These are phyloP conservation scores for Sordariomycetes sp. DNA, from an alignment of 2,329 filamentous ascomycete genomes.

Conservation along the genomic window DNA sequence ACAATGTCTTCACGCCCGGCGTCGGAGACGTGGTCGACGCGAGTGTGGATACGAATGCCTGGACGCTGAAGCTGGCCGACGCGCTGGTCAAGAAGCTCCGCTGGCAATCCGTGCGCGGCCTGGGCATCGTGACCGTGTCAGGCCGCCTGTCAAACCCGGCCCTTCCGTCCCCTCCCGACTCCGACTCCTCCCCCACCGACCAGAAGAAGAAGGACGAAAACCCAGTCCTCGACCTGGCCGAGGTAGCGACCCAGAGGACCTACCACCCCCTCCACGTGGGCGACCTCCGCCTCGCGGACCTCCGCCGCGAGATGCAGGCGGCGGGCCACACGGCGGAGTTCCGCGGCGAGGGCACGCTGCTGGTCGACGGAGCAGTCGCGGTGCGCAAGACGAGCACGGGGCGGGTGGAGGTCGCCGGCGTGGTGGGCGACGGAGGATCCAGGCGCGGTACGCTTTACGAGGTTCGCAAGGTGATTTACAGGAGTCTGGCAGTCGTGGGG, in stretches of 20 bases:
- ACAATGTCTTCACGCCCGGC: conserved; percentile 71
- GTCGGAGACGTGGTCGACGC: conserved; percentile 72
- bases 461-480: conserved; percentile 86
- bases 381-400: conserved; percentile 84
- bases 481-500: conserved; percentile 82
- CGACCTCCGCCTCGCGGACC: conserved; percentile 78
- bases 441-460: conserved; percentile 62
- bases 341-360: conserved; percentile 79
- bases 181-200: conserved; percentile 16
- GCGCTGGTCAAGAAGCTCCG: conserved; percentile 74
- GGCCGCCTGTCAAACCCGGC: conserved; percentile 33
- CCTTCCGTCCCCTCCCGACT: conserved; percentile 22
- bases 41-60: conserved; percentile 95
- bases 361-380: conserved; percentile 80
- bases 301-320: conserved; percentile 72
- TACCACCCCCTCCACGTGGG: conserved; percentile 81
- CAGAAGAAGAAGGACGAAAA: neutral
- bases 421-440: conserved; percentile 31
- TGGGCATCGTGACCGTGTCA: conserved; percentile 88
- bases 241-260: neutral
- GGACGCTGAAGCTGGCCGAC: conserved; percentile 86
- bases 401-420: conserved; percentile 76
- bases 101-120: conserved; percentile 87
- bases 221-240: conserved; percentile 7
- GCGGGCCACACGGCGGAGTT: conserved; percentile 85